Conservation (phyloP, 2,329 filamentous ascomycete genomes). For the Claviceps paspali region DNA sequence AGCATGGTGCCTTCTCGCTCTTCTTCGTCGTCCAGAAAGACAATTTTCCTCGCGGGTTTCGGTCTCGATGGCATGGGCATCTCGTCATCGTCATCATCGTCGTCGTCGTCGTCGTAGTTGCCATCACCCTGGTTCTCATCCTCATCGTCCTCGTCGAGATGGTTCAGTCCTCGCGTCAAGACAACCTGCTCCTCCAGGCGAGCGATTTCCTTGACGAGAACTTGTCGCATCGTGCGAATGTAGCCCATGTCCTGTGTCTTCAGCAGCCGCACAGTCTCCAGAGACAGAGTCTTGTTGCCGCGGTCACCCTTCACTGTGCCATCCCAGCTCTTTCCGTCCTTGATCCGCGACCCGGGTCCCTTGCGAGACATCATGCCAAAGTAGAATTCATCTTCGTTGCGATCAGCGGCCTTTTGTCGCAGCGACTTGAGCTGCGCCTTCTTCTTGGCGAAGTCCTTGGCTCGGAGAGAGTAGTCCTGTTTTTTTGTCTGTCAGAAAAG, state of each 20-base stretch:
- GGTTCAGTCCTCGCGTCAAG: slow-evolving; percentile 23
- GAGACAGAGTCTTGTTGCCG: slow-evolving; percentile 37
- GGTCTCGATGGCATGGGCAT: slow-evolving; percentile 14
- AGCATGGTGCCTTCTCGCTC: slow-evolving; percentile 18
- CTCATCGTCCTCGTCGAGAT: slow-evolving; percentile 19
- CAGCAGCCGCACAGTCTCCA: slow-evolving; percentile 44
- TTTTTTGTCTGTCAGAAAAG: too few relatives aligned
- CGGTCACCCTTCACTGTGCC: slow-evolving; percentile 43
- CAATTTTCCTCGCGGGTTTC: slow-evolving; percentile 30
- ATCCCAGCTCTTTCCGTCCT: slow-evolving; percentile 34
- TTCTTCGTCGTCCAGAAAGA: slow-evolving; percentile 31
- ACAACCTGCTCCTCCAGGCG: slow-evolving; percentile 38
- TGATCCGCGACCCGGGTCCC: slow-evolving; percentile 35
- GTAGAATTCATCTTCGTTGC: slow-evolving; percentile 62
- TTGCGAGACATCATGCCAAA: slow-evolving; percentile 52
- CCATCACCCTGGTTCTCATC: slow-evolving; percentile 14
- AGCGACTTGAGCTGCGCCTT: slow-evolving; percentile 44
- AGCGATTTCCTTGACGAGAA: slow-evolving; percentile 41
- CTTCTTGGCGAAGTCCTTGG: slow-evolving; percentile 51
- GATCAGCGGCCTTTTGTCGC: slow-evolving; percentile 44
- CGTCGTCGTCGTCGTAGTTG: slow-evolving; percentile 16
- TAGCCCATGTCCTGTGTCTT: slow-evolving; percentile 58
- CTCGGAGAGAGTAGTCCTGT: slow-evolving; percentile 49
- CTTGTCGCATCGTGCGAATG: slow-evolving; percentile 45
- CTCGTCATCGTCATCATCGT: slow-evolving; percentile 13